These are phyloP conservation scores for Xylariaceae sp. DNA, from an alignment of 2,329 filamentous ascomycete genomes.

Conservation along the genomic window DNA sequence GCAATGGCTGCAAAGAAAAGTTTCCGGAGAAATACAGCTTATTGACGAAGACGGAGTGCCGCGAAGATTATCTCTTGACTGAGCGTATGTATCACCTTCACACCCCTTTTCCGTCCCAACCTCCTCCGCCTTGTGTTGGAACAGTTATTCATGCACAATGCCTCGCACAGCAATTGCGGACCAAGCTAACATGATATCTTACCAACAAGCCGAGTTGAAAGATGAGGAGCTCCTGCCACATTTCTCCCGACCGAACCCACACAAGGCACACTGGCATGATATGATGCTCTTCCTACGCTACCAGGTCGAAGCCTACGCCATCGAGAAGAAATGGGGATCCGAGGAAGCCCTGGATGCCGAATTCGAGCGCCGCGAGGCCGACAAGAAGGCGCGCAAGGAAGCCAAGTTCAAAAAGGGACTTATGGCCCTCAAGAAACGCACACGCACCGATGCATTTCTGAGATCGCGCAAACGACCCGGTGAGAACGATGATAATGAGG, in stretches of 20 bases:
- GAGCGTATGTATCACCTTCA: conserved; percentile 57
- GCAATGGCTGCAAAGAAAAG: conserved; percentile 81
- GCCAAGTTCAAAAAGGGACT: conserved; percentile 88
- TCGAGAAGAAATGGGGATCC: conserved; percentile 84
- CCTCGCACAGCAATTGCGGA: not conserved
- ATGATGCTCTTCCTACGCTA: conserved; percentile 97
- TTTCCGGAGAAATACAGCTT: conserved; percentile 88
- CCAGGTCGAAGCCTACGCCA: conserved; percentile 91
- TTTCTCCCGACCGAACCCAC: conserved; percentile 84
- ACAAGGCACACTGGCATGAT: conserved; percentile 94
- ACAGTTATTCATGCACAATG: no score
- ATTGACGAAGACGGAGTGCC: conserved; percentile 93
- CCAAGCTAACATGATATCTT: not conserved
- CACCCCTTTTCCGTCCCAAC: not conserved
- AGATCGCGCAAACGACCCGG: conserved; percentile 55
- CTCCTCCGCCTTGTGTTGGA: not conserved
- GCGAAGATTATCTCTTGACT: conserved; percentile 90
- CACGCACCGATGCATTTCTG: conserved; percentile 82
- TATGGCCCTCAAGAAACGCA: conserved; percentile 86
- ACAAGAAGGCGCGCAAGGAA: conserved; percentile 83
- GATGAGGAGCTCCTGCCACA: conserved; percentile 83
- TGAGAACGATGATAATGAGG: conserved; percentile 18
- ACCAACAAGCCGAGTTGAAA: conserved; percentile 70
- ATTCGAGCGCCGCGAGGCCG: conserved; percentile 70
- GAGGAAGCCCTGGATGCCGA: conserved; percentile 80